phyloP scores from a whole-genome alignment of 1,139 yeast genomes.

The Pichia sp. region DNA sequence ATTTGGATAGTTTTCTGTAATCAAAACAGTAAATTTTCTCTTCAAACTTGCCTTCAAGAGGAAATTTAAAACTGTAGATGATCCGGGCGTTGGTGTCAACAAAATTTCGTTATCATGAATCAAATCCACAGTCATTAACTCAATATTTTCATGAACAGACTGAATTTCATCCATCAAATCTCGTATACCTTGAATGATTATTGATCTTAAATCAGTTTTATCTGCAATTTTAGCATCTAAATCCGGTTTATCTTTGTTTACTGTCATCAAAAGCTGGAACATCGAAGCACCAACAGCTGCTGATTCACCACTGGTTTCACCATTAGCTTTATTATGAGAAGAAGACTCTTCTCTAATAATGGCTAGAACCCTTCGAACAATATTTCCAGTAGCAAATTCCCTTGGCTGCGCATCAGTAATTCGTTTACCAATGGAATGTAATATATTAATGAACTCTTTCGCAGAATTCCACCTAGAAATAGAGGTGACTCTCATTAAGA shows the following conservation, averaged over 20 bases:
- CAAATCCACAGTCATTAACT: slow-evolving; percentile 82
- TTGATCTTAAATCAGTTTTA: slow-evolving; percentile 61
- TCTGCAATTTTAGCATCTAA: slow-evolving; percentile 12
- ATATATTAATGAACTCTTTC: slow-evolving; percentile 60
- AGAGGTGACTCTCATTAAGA: slow-evolving; percentile 81
- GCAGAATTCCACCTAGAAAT: slow-evolving; percentile 82
- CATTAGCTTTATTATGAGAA: not conserved
- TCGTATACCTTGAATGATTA: slow-evolving; percentile 88
- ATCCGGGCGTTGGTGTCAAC: slow-evolving; percentile 89
- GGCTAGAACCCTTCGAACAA: slow-evolving; percentile 83
- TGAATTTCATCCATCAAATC: slow-evolving; percentile 89
- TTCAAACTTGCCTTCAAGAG: slow-evolving; percentile 80
- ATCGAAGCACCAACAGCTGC: slow-evolving; percentile 59
- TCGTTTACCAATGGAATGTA: slow-evolving; percentile 55
- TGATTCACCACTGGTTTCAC: slow-evolving; percentile 32
- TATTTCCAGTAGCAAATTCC: slow-evolving; percentile 84
- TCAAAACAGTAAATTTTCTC: slow-evolving; percentile 85
- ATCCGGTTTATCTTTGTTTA: slow-evolving; percentile 12
- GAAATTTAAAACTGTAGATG: slow-evolving; percentile 82
- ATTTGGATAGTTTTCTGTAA: slow-evolving; percentile 90
- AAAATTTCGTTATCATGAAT: slow-evolving; percentile 92
- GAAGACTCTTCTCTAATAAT: slow-evolving; percentile 77
- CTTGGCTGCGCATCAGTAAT: slow-evolving; percentile 61
- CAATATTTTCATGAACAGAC: slow-evolving; percentile 84
- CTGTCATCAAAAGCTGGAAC: slow-evolving; percentile 77